Evolutionary conservation across 2,329 filamentous ascomycete genomes (phyloP), one percentile per base, ranked within the genome.

Genomic region (Coccinonectria pachysandricola): DNA sequence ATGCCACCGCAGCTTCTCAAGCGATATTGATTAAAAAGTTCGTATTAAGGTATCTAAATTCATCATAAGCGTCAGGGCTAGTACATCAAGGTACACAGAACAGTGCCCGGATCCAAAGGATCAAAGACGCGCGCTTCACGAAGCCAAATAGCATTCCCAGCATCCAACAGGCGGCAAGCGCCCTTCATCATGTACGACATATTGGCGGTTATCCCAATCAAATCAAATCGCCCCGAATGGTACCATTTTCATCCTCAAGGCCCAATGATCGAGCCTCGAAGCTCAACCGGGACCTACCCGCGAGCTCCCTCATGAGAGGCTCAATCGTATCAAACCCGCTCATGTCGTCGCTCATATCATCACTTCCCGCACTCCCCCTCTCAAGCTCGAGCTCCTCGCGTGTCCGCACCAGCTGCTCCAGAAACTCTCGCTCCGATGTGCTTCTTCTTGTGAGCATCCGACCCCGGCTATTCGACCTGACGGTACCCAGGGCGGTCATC

Each of bases 291-390:
- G 48, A 48, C 23, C 39, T 41, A 25, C 45, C 49, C 20, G 54
- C 56, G 21, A 64, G 40, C 42, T 63, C 59, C 28, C 56, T 49
- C 56, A 64, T 64, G 23, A 65, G 35, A 7, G 60, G 58, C 43
- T 64, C 60, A 12, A 64, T 51, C 4, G 50, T 45, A 14, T 56
- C 58, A 29, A 62, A 38, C 5, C 57, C 53, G 24, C 46, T 54
- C 31, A 40, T 36, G 11, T 53, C 50, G 13, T 50, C 46, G 27
- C 44, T 45, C 15, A 35, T 40, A 20, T 35, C 42, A n/a, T n/a
- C n/a, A n/a, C n/a, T n/a, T 25, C 41, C 36, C 15, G 35, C 34
- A n/a, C n/a, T n/a, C n/a, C n/a, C n/a, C n/a, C n/a, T n/a, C n/a
- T n/a, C n/a, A 7, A 10, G 7, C 31, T 43, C 32, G 28, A 49